Evolutionary conservation across 306 rosid species (phyloP).

Genomic region (Pterocarpus macrocarpus): DNA sequence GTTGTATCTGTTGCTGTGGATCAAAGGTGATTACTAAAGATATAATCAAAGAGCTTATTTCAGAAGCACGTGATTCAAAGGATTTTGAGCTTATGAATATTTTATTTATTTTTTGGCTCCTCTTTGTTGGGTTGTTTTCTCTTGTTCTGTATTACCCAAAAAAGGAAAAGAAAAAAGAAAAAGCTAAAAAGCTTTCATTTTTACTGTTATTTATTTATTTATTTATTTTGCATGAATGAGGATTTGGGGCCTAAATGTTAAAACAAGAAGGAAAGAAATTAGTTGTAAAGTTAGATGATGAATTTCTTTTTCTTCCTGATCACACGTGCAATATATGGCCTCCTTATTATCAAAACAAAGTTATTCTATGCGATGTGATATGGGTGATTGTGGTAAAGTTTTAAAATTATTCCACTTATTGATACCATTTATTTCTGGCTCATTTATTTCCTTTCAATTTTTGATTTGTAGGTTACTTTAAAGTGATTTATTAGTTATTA

Average conservation of each 20-base stretch:
- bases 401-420: too few species aligned
- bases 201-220: neutral
- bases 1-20: neutral
- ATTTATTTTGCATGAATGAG: neutral
- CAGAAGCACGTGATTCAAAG: neutral
- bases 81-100: neutral
- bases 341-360: too few species aligned
- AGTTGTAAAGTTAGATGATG: too few species aligned
- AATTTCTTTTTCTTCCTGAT: too few species aligned
- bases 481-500: neutral
- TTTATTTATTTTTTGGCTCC: neutral
- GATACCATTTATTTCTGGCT: neutral
- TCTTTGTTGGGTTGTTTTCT: neutral
- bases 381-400: too few species aligned
- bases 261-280: too few species aligned
- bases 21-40: neutral
- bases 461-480: slow-evolving; percentile 31
- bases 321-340: too few species aligned
- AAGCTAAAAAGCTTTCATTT: neutral
- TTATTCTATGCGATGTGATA: too few species aligned
- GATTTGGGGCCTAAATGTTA: neutral
- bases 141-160: too few species aligned
- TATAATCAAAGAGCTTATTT: neutral
- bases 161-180: too few species aligned
- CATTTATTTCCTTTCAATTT: neutral